Evolutionary conservation across 768 basidiomycete genomes (phyloP), one percentile per base, ranked within the genome.

Genomic region (Hericium coralloides): DNA sequence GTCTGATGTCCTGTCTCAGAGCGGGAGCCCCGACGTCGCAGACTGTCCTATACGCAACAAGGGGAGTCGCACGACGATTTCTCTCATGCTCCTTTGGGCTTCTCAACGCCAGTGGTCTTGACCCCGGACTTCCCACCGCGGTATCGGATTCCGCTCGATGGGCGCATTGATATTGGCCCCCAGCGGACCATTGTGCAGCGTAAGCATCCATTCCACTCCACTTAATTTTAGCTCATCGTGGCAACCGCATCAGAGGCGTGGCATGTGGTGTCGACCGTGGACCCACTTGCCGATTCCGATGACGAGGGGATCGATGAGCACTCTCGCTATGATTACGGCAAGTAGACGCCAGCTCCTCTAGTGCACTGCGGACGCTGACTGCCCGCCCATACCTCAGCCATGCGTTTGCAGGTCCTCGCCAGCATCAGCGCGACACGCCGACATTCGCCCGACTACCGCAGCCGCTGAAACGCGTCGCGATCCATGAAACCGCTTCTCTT

Each of bases 211-310:
- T 8, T 9, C 31, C 31, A 31, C 31, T 31, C 31, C 31, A 31
- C 31, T 31, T 31, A 31, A 31, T 8, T 31, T 31, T 31, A 31
- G 31, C 31, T 31, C 31, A 31, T 31, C 31, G 4, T 31, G 31
- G 10, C 31, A 31, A 31, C 38, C 49, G 36, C 36, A 12, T 14
- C 64, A 91, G 89, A 89, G 65, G 83, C 89, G 15, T 90, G 85
- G 85, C 81, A 87, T 63, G 75, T 79, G 15, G 74, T 84, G 56
- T 79, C 75, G 53, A 81, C 78, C 31, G 79, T 81, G 38, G 89
- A 91, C 65, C 84, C 89, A n/a, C 72, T 90, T 26, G 70, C 76
- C 52, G 87, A 89, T 68, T 90, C 89, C 26, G 89, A 89, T 58
- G 85, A 87, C 45, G 85, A 87, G 64, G 70, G 72, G 50, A 76